These are phyloP conservation scores for Xylona heveae DNA, from an alignment of 495 filamentous ascomycete species.

Conservation along the genomic window DNA sequence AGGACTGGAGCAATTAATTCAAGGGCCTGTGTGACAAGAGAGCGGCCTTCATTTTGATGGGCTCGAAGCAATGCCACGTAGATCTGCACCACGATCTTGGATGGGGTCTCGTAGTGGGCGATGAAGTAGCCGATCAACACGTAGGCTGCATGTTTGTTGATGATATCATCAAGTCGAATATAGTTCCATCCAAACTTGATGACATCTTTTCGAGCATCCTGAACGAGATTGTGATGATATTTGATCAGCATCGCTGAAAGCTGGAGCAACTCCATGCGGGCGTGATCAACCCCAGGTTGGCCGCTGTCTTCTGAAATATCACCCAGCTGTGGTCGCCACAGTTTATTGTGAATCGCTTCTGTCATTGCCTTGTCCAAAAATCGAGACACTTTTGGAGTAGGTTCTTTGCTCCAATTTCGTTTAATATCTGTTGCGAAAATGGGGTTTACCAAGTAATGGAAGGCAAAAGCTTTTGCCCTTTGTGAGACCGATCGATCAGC, in stretches of 20 bases:
- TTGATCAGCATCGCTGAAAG: slow-evolving; percentile 87
- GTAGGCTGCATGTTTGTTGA: slow-evolving; percentile 97
- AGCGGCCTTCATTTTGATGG: slow-evolving; percentile 83
- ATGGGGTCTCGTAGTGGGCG: slow-evolving; percentile 84
- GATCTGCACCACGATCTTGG: slow-evolving; percentile 87
- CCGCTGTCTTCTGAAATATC: slow-evolving; percentile 70
- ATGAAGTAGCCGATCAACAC: slow-evolving; percentile 97
- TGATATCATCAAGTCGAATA: slow-evolving; percentile 89
- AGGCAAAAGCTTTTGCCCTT: slow-evolving; percentile 79
- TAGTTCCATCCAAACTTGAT: slow-evolving; percentile 99
- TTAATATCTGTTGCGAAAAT: slow-evolving; percentile 95
- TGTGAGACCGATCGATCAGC: slow-evolving; percentile 54
- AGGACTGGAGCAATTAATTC: slow-evolving; percentile 87
- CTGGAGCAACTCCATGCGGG: slow-evolving; percentile 87
- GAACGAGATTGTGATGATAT: slow-evolving; percentile 63
- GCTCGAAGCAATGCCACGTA: slow-evolving; percentile 79
- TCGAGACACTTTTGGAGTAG: slow-evolving; percentile 36
- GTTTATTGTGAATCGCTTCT: slow-evolving; percentile 75
- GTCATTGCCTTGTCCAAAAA: slow-evolving; percentile 77
- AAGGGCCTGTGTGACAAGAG: slow-evolving; percentile 80
- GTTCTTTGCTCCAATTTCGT: slow-evolving; percentile 34
- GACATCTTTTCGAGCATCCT: slow-evolving; percentile 88
- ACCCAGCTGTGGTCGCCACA: slow-evolving; percentile 76
- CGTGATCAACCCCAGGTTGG: slow-evolving; percentile 82
- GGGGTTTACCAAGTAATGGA: slow-evolving; percentile 83